Evolutionary conservation across 495 filamentous ascomycete species (phyloP), one percentile per base, ranked within the genome.

Genomic region (Hypoxylon lenormandii): DNA sequence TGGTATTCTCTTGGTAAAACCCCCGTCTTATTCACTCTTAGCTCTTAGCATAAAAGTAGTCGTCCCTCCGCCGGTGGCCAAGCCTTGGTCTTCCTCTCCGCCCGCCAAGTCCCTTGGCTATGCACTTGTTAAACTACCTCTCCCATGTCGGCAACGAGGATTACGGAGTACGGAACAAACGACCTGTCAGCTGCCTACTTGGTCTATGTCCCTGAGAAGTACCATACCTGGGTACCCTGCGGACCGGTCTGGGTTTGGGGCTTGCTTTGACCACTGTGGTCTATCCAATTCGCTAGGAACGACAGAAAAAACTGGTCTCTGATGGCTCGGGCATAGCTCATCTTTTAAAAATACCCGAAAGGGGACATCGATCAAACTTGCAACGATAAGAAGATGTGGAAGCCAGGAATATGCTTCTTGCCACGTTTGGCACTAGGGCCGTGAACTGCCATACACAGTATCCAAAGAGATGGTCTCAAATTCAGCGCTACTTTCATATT

Each of bases 31-130:
- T 57, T 61, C 50, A 40, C 49, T 60, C 26, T 55, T n/a, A n/a
- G n/a, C n/a, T n/a, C n/a, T n/a, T 37, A 52, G 33, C 30, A 33
- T 33, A 54, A 26, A 49, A 21, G 49, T 37, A 5, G 40, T 58
- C 23, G 40, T 60, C 56, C 7, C 42, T 76, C 74, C 74, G 74
- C 74, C 50, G 50, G 53, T 45, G 60, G 72, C 74, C 72, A 76
- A 74, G 72, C 74, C 71, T 76, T 74, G 64, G 71, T 76, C 63
- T 76, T 74, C 71, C 71, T 72, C 72, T 76, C 74, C 74, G 74
- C 72, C 74, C 74, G 74, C 74, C 74, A 76, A 76, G 74, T 68
- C 48, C 48, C 74, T 76, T 76, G 72, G 74, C 72, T 50, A 60
- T 63, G 59, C 70, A 56, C 51, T 66, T 4, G 23, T 52, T 43